Percentiles rank a stretch among this genome's conserved stretches.
Evolutionary conservation across 768 basidiomycete species (phyloP).

Genomic region (Lanmaoa rubissima): DNA sequence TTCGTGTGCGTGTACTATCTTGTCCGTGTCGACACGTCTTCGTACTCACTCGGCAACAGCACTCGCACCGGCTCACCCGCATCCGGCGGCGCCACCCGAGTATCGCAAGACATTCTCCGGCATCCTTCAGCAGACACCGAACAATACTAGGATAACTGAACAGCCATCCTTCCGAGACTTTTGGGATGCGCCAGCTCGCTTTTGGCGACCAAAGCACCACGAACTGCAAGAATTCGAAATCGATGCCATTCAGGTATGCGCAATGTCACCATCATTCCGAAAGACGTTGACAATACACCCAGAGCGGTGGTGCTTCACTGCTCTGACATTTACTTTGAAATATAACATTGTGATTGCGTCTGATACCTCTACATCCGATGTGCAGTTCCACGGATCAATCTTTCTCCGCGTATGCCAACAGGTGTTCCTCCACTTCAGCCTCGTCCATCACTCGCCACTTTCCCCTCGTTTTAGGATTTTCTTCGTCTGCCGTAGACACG

Average conservation of each 20-base stretch:
- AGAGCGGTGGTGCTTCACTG: slow-evolving; percentile 69
- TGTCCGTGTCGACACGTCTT: background rate
- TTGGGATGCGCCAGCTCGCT: slow-evolving; percentile 66
- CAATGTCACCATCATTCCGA: background rate
- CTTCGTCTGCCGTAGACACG: slow-evolving; percentile 73
- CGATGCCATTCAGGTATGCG: slow-evolving; percentile 60
- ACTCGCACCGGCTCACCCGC: slow-evolving; percentile 44
- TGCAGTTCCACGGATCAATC: slow-evolving; percentile 49
- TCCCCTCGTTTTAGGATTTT: slow-evolving; percentile 68
- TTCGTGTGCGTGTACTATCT: slow-evolving; percentile 34
- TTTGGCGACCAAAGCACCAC: slow-evolving; percentile 52
- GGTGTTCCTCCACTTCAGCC: slow-evolving; percentile 72
- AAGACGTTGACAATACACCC: slow-evolving; percentile 1
- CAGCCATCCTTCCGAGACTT: slow-evolving; percentile 42
- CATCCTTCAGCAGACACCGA: slow-evolving; percentile 38
- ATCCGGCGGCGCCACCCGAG: slow-evolving; percentile 68
- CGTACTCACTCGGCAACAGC: slow-evolving; percentile 31
- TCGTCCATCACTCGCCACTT: slow-evolving; percentile 78
- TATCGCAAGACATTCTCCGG: slow-evolving; percentile 48
- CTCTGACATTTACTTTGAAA: slow-evolving; percentile 21
- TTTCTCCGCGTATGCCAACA: slow-evolving; percentile 87
- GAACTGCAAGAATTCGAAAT: slow-evolving; percentile 58
- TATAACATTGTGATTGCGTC: background rate
- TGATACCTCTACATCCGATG: background rate
- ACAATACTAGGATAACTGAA: background rate